Evolutionary conservation across 208 protist species (phyloP).

Genomic region (Balamuthia mandrillaris): DNA sequence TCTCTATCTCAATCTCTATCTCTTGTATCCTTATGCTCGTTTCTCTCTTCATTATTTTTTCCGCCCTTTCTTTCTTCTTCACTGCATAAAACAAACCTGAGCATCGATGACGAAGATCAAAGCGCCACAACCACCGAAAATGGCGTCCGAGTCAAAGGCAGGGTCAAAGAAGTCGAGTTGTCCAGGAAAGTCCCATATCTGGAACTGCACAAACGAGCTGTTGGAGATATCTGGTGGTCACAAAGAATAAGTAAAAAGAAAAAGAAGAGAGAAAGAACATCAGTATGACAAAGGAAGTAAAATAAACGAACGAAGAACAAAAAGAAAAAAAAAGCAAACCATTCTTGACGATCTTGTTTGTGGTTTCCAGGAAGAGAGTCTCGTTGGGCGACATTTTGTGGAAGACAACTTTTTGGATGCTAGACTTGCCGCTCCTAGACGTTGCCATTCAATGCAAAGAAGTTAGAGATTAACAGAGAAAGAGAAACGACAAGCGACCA

Average conservation of each 20-base stretch:
- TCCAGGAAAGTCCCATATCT: conserved; percentile 86
- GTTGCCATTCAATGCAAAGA: neutral
- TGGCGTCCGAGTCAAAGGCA: conserved; percentile 72
- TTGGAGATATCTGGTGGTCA: conserved; percentile 73
- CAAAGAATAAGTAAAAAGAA: too few species aligned
- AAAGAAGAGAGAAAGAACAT: too few species aligned
- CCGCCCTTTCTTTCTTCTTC: too few species aligned
- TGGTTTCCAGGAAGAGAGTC: conserved; percentile 84
- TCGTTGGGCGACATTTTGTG: conserved; percentile 88
- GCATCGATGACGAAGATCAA: conserved; percentile 86
- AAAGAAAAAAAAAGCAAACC: conserved; percentile 44
- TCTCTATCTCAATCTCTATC: too few species aligned
- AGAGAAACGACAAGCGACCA: neutral
- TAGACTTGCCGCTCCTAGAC: conserved; percentile 79
- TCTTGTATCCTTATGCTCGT: too few species aligned
- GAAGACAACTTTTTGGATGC: conserved; percentile 86
- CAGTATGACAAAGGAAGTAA: too few species aligned
- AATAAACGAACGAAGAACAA: too few species aligned
- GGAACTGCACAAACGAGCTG: conserved; percentile 85
- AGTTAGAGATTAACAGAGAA: too few species aligned
- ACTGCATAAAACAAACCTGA: too few species aligned
- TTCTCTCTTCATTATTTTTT: too few species aligned
- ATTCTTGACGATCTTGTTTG: conserved; percentile 76
- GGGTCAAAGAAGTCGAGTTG: conserved; percentile 79
- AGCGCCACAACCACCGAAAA: conserved; percentile 75